phyloP scores from a whole-genome alignment of 768 basidiomycete species.

The Ramaria sp. region DNA sequence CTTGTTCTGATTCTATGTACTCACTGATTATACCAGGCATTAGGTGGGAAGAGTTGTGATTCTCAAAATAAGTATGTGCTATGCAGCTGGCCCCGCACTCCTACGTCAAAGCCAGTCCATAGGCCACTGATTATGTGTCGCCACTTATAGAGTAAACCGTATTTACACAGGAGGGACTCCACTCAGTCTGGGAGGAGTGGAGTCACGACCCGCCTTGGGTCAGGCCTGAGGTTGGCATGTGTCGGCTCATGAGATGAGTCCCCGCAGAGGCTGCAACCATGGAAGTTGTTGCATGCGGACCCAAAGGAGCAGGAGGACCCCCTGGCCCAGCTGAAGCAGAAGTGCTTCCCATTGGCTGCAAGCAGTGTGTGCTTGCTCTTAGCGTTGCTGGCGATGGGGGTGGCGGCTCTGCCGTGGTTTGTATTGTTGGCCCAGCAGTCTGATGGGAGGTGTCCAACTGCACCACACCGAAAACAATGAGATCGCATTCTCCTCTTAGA shows the following conservation, averaged over 20 bases:
- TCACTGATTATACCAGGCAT: too few species aligned
- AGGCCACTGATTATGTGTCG: constrained; percentile 22
- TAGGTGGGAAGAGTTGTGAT: constrained; percentile 28
- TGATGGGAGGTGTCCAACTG: constrained; percentile 15
- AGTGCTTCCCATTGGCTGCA: constrained; percentile 13
- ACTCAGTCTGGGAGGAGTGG: constrained; percentile 19
- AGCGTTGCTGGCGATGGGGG: constrained; percentile 5
- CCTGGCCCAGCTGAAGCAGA: constrained; percentile 21
- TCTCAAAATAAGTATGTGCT: constrained; percentile 20
- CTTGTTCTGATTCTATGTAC: too few species aligned
- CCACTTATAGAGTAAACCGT: constrained; percentile 16
- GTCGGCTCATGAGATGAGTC: constrained; percentile 18
- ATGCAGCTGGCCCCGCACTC: constrained; percentile 12
- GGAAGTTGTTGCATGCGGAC: constrained; percentile 15
- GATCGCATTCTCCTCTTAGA: background rate
- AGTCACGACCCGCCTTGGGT: constrained; percentile 22
- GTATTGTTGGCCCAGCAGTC: constrained; percentile 15
- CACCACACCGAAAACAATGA: constrained; percentile 22
- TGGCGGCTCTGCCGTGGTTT: constrained; percentile 14
- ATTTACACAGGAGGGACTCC: constrained; percentile 10
- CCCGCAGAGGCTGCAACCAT: constrained; percentile 23
- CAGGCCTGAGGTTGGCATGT: constrained; percentile 21
- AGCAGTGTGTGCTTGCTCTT: constrained; percentile 14
- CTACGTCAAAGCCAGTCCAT: constrained; percentile 27
- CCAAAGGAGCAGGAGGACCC: constrained; percentile 12